phyloP scores from a whole-genome alignment of 2,329 filamentous ascomycete genomes.

The Pseudogymnoascus sp. region DNA sequence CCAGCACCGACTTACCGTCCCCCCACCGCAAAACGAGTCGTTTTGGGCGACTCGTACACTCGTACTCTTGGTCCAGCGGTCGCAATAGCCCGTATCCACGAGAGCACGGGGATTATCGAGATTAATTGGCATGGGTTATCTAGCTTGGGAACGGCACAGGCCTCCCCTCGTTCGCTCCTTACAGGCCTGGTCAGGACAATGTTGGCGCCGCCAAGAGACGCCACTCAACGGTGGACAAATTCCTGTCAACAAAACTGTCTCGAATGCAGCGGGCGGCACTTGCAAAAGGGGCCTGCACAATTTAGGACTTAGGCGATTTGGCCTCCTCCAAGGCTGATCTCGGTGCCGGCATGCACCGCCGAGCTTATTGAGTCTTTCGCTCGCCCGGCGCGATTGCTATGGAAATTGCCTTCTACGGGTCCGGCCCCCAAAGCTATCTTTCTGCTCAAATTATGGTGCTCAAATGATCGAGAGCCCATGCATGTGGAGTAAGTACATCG shows the following conservation, averaged over 20 bases:
- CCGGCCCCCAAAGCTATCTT: not conserved
- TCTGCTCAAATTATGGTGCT: not conserved
- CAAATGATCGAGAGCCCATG: conserved; percentile 5
- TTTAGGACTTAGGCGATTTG: not conserved
- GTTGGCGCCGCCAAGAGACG: not conserved
- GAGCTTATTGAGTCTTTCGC: not conserved
- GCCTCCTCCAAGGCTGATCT: not conserved
- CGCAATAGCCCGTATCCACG: conserved; percentile 3
- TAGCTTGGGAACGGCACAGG: conserved; percentile 2
- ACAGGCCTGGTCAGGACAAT: not conserved
- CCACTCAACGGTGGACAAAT: conserved; percentile 4
- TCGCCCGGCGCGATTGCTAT: not conserved
- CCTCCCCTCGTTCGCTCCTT: not conserved
- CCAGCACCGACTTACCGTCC: not conserved
- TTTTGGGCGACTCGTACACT: not conserved
- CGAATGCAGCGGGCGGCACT: not conserved
- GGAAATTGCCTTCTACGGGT: not conserved
- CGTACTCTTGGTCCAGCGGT: not conserved
- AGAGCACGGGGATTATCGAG: conserved; percentile 1
- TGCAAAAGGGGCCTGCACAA: not conserved
- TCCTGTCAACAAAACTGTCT: conserved; percentile 7
- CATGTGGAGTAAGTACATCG: conserved; percentile 4
- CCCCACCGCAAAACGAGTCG: not conserved
- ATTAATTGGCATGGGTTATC: conserved; percentile 2
- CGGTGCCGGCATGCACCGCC: not conserved